Evolutionary conservation across 768 basidiomycete species (phyloP).

Genomic region (Kwoniella heveanensis): DNA sequence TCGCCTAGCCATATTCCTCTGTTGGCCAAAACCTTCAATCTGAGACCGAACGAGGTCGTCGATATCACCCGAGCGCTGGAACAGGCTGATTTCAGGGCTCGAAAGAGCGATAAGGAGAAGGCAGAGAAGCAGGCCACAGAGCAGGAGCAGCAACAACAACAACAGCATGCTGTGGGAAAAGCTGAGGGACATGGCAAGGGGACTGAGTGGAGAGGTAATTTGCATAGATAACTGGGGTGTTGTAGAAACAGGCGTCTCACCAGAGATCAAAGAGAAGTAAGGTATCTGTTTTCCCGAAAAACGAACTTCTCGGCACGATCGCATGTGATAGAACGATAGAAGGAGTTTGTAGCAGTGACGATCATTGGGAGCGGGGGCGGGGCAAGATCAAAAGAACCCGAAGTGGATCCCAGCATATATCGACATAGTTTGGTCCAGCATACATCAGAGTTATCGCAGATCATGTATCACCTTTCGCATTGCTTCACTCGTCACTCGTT

Average conservation of each 20-base stretch:
- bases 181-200: not conserved
- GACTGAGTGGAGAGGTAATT: slow-evolving; percentile 38
- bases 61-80: slow-evolving; percentile 56
- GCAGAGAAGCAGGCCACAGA: slow-evolving; percentile 15
- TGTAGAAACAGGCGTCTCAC: too few relatives aligned
- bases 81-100: slow-evolving; percentile 50
- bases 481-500: too few relatives aligned
- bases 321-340: too few relatives aligned
- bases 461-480: not conserved
- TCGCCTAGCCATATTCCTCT: slow-evolving; percentile 33
- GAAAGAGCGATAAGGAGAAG: slow-evolving; percentile 35
- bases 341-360: too few relatives aligned
- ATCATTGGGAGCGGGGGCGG: too few relatives aligned
- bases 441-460: not conserved
- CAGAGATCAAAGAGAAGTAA: too few relatives aligned
- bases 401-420: too few relatives aligned
- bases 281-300: too few relatives aligned
- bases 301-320: too few relatives aligned
- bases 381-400: too few relatives aligned
- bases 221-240: slow-evolving; percentile 28
- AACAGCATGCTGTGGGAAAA: not conserved
- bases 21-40: slow-evolving; percentile 42
- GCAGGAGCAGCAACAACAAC: slow-evolving; percentile 1
- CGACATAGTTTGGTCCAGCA: not conserved
- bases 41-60: slow-evolving; percentile 49